phyloP scores from a whole-genome alignment of 164 flowering plant species.

The Vitis amurensis region DNA sequence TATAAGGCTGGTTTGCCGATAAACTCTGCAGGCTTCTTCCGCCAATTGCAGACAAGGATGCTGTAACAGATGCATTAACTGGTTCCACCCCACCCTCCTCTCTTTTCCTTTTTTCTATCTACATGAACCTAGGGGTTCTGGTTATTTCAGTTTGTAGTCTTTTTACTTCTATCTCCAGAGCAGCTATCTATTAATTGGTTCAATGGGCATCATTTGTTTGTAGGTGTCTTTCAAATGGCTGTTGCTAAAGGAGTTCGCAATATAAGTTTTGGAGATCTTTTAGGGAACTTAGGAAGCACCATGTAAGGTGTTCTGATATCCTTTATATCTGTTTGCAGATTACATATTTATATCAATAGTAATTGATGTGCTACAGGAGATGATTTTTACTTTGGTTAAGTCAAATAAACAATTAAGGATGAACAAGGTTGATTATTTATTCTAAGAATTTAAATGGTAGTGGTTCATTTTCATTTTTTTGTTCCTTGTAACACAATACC shows the following conservation, averaged over 20 bases:
- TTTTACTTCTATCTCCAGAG: background rate
- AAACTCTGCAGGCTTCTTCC: conserved; percentile 75
- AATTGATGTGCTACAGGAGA: background rate
- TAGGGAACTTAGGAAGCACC: conserved; percentile 84
- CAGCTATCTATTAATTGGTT: background rate
- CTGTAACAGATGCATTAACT: conserved; percentile 88
- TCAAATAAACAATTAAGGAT: background rate
- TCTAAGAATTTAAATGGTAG: too few species aligned
- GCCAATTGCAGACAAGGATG: conserved; percentile 79
- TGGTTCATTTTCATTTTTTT: background rate
- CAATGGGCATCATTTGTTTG: conserved; percentile 14
- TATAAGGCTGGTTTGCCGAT: conserved; percentile 3
- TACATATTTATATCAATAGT: background rate
- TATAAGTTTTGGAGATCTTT: conserved; percentile 94
- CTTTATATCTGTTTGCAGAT: background rate
- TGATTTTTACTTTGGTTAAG: background rate
- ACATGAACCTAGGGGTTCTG: background rate
- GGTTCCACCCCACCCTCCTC: conserved; percentile 34
- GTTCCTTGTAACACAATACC: background rate
- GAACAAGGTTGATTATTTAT: too few species aligned
- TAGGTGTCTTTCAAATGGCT: conserved; percentile 85
- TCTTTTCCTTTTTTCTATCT: background rate
- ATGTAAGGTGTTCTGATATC: conserved; percentile 58
- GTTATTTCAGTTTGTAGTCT: background rate
- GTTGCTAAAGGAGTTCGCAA: conserved; percentile 81